These are phyloP conservation scores for Secale cereale DNA, from an alignment of 176 grass and related monocot genomes.

Conservation along the genomic window DNA sequence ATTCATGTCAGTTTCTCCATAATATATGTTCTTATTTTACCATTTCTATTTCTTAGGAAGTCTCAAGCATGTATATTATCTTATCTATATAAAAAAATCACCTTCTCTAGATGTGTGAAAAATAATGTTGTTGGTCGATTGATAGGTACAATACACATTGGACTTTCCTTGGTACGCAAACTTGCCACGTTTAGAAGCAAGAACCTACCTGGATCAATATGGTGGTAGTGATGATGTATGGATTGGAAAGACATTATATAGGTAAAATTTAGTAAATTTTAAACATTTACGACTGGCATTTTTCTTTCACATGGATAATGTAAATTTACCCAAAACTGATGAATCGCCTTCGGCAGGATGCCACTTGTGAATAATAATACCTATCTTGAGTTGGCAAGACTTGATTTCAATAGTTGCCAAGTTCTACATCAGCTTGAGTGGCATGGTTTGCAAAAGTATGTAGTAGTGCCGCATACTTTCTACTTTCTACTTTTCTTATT, in stretches of 20 bases:
- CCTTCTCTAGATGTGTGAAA: background rate
- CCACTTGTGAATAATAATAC: constrained; percentile 62
- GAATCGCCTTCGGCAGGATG: constrained; percentile 53
- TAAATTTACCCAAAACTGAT: background rate
- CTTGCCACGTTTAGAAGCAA: constrained; percentile 68
- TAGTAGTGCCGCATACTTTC: background rate
- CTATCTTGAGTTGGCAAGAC: constrained; percentile 61
- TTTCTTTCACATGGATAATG: background rate
- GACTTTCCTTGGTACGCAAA: constrained; percentile 79
- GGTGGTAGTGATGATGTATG: constrained; percentile 62
- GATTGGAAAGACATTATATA: constrained; percentile 92
- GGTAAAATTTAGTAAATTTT: constrained; percentile 29
- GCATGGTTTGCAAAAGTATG: constrained; percentile 52
- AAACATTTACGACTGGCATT: background rate
- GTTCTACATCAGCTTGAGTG: constrained; percentile 65
- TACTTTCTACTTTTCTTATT: background rate
- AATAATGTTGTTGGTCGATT: background rate
- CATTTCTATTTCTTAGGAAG: background rate
- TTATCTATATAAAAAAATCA: background rate
- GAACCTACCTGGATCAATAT: constrained; percentile 74
- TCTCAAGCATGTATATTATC: background rate
- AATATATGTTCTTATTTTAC: background rate
- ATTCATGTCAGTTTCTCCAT: background rate
- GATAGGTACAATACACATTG: constrained; percentile 65
- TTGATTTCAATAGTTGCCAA: constrained; percentile 78